Evolutionary conservation across 805 yeast genomes (phyloP), one percentile per base, ranked within the genome.

Genomic region (Saccharomyces mikatae): DNA sequence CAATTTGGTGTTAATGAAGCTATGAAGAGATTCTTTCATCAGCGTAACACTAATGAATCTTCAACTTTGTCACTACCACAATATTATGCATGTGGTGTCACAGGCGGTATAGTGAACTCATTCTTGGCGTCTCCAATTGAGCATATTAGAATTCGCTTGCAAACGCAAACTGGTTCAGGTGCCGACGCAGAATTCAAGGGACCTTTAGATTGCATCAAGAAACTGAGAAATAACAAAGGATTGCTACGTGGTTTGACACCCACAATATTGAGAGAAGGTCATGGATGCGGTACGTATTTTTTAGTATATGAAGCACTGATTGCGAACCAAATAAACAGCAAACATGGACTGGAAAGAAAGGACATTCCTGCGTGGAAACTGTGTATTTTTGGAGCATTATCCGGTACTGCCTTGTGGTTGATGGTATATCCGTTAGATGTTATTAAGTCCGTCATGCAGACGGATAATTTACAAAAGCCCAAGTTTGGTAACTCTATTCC

Each of bases 1-100:
- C 99, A 94, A 70, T 92, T 92, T 67, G 94, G 96, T 47, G 96
- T 89, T 46, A 91, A 91, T 66, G 97, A 92, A 70, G 87, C 78
- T 65, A 89, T 92, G 96, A 94, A 94, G 72, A 78, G 97, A 63
- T 74, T 78, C 58, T 90, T 87, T 50, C 67, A 67, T 24, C 78
- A 79, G 59, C 69, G 69, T 17, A 73, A 77, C 47, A 71, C 69
- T 5, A 56, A 60, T 3, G 11, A 61, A 60, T 49, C 73, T 84
- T 55, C 67, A 4, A 52, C 55, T 3, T 52, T 68, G 50, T 32
- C 82, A 6, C 74, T 82, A 50, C 56, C 72, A 6, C 96, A 94
- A 68, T 90, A 82, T 63, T 91, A 89, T 72, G 62, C 76, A n/a
- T 82, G 95, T 64, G 99, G 99, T 63, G 83, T 84, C 2, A 88